Conservation (phyloP, 805 yeast species). For the Hanseniaspora hatyaiensis region DNA sequence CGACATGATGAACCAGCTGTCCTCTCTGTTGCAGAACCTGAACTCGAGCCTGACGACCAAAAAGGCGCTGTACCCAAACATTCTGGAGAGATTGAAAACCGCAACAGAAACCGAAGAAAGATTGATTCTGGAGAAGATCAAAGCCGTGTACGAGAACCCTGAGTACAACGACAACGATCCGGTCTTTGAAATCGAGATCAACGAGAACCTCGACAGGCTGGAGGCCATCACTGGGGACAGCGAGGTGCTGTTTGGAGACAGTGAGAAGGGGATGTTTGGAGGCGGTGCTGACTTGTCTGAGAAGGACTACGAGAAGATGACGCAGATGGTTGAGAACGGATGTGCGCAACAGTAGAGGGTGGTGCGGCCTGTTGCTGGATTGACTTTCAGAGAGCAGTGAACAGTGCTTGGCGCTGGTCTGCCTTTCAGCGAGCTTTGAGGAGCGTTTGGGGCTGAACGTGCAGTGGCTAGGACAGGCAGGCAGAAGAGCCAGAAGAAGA, state of each 20-base stretch:
- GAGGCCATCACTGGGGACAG: neutral
- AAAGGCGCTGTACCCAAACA: neutral
- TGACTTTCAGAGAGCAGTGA: too few relatives aligned
- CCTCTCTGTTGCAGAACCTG: neutral
- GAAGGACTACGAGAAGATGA: neutral
- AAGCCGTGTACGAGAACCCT: neutral
- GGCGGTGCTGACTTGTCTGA: neutral
- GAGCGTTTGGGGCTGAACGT: too few relatives aligned
- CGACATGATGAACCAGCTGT: neutral
- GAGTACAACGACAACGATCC: neutral
- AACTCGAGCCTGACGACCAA: neutral
- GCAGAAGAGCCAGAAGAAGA: too few relatives aligned
- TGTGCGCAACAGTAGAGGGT: neutral
- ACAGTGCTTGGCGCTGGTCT: too few relatives aligned
- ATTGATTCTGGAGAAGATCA: neutral
- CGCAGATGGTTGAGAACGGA: neutral
- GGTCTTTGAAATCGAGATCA: neutral
- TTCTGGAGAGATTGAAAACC: neutral
- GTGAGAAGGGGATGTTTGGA: neutral
- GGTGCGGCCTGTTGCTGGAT: too few relatives aligned
- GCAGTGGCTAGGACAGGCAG: too few relatives aligned
- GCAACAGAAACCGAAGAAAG: neutral
- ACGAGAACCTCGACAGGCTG: neutral
- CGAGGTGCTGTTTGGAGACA: neutral
- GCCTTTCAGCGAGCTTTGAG: too few relatives aligned